These are phyloP conservation scores for Hevea brasiliensis DNA, from an alignment of 345 rosid genomes.

Conservation along the genomic window DNA sequence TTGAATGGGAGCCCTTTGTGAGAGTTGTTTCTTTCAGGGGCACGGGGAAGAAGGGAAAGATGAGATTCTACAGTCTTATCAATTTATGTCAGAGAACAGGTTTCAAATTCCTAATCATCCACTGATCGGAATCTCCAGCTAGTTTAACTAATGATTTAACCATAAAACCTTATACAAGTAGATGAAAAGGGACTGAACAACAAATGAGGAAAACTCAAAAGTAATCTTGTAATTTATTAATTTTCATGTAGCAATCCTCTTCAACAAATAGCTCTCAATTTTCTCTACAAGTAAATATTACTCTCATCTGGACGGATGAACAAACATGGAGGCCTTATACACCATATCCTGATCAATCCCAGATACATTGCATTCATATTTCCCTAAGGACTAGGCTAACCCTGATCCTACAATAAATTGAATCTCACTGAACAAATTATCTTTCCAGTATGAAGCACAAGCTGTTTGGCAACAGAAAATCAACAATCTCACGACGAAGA, in stretches of 20 bases:
- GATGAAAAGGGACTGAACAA: background rate
- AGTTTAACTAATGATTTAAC: too few species aligned
- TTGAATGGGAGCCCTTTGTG: too few species aligned
- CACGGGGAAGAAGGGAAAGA: too few species aligned
- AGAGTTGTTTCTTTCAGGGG: too few species aligned
- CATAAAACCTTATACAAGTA: background rate
- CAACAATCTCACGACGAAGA: slow-evolving; percentile 20
- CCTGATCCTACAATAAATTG: slow-evolving; percentile 22
- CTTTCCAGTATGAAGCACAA: slow-evolving; percentile 11
- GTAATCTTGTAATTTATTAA: background rate
- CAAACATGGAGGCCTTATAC: background rate
- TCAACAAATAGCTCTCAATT: slow-evolving; percentile 3
- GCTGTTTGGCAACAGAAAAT: background rate
- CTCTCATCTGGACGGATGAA: background rate
- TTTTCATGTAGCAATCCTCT: too few species aligned
- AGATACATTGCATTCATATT: background rate
- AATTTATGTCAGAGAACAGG: too few species aligned
- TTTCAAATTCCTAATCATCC: too few species aligned
- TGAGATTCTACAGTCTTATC: too few species aligned
- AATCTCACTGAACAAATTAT: slow-evolving; percentile 10
- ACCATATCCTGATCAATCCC: slow-evolving; percentile 1
- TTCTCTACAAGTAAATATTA: slow-evolving; percentile 8
- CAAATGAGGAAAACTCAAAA: background rate
- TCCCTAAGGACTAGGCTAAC: slow-evolving; percentile 8
- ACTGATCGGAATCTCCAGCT: background rate